Evolutionary conservation across 345 rosid species (phyloP).

Genomic region (Geranium rotundifolium): DNA sequence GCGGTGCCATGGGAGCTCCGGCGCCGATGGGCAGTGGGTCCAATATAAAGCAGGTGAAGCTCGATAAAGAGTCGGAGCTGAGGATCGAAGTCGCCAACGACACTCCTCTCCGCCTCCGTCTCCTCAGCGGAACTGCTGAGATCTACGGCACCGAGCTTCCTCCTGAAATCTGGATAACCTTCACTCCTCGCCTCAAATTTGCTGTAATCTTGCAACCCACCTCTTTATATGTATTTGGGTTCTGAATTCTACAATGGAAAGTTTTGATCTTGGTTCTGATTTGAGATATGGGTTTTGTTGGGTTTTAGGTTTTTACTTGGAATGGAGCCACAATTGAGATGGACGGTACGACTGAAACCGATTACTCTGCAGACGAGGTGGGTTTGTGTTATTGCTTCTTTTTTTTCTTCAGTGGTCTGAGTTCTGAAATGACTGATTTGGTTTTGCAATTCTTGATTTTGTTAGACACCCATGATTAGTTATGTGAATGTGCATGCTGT

Average conservation of each 20-base stretch:
- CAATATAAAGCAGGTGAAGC: conserved; percentile 55
- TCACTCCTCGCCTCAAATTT: conserved; percentile 77
- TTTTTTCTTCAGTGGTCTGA: not conserved
- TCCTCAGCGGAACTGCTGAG: conserved; percentile 77
- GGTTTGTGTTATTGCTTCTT: not conserved
- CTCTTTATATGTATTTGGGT: not conserved
- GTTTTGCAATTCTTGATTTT: conserved; percentile 8
- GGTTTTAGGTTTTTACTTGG: conserved; percentile 77
- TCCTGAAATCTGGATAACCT: conserved; percentile 71
- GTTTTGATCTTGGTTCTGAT: not conserved
- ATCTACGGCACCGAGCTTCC: conserved; percentile 86
- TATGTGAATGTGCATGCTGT: conserved; percentile 79
- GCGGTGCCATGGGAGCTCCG: conserved; percentile 15
- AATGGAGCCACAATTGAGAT: conserved; percentile 87
- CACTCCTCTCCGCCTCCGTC: conserved; percentile 58
- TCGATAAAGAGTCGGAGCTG: conserved; percentile 80
- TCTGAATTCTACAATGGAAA: not conserved
- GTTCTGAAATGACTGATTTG: not conserved
- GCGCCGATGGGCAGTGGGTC: conserved; percentile 23
- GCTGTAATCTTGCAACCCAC: conserved; percentile 33
- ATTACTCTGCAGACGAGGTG: conserved; percentile 91
- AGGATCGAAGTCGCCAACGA: conserved; percentile 75
- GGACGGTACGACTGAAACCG: conserved; percentile 79
- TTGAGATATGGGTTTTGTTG: not conserved
- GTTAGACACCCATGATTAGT: conserved; percentile 91